These are phyloP conservation scores for Rhynchospora tenuis DNA, from an alignment of 176 grass and related monocot genomes.

Conservation along the genomic window DNA sequence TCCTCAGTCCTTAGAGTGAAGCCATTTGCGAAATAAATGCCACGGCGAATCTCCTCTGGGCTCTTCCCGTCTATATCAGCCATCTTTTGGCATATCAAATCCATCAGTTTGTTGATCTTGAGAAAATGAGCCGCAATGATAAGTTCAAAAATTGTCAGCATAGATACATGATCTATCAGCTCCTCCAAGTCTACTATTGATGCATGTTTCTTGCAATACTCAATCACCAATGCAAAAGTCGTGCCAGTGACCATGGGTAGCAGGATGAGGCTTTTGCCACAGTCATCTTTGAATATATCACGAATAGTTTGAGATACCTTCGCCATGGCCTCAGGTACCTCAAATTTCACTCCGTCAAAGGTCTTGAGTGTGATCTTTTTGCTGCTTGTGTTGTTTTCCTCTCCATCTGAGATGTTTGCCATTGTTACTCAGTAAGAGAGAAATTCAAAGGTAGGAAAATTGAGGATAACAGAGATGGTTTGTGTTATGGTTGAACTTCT, in stretches of 20 bases:
- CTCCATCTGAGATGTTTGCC: too few species aligned
- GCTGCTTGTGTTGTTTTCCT: not conserved
- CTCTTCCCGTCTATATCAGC: not conserved
- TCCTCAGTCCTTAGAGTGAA: not conserved
- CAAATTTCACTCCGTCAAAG: not conserved
- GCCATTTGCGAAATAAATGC: not conserved
- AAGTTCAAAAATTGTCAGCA: not conserved
- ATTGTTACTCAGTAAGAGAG: too few species aligned
- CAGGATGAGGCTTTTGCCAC: conserved; percentile 22
- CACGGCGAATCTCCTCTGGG: not conserved
- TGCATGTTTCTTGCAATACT: not conserved
- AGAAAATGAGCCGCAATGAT: not conserved
- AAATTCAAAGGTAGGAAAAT: too few species aligned
- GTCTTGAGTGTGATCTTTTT: not conserved
- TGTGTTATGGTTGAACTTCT: too few species aligned
- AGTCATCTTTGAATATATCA: conserved; percentile 60
- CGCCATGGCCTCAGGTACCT: not conserved
- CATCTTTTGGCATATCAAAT: not conserved
- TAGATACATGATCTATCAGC: not conserved
- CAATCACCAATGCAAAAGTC: not conserved
- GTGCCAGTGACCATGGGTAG: not conserved
- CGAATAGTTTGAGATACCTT: conserved; percentile 20
- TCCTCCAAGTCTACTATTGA: not conserved
- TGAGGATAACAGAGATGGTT: too few species aligned
- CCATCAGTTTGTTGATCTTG: not conserved